Conservation (phyloP, 148 eudicot species). For the Diospyros lotus region DNA sequence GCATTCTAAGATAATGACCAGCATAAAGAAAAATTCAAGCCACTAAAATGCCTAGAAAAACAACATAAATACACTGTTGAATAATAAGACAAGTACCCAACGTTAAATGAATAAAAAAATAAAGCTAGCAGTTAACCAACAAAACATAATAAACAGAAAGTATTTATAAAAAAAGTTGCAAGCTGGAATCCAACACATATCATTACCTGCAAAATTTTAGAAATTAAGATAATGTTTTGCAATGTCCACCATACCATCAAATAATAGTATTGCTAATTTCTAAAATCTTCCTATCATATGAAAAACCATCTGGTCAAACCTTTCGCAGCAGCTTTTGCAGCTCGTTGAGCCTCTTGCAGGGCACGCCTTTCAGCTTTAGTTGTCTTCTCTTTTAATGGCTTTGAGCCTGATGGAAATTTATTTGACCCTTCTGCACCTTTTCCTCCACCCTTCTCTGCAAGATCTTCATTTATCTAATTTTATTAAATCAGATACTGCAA, state of each 20-base stretch:
- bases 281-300: neutral
- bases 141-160: neutral
- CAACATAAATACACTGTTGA: neutral
- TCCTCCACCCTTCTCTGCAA: conserved; percentile 40
- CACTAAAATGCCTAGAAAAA: neutral
- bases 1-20: neutral
- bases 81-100: neutral
- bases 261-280: neutral
- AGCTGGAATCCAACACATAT: neutral
- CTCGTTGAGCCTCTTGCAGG: conserved; percentile 86
- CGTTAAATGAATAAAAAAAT: neutral
- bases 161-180: neutral
- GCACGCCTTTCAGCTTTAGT: conserved; percentile 95
- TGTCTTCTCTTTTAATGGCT: conserved; percentile 59
- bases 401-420: conserved; percentile 34
- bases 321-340: conserved; percentile 73
- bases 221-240: neutral
- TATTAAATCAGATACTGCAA: neutral
- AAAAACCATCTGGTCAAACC: conserved; percentile 26
- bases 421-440: conserved; percentile 17
- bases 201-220: neutral
- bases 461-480: neutral
- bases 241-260: neutral
- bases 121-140: neutral
- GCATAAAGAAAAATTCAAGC: neutral